phyloP scores from a whole-genome alignment of 2,329 filamentous ascomycete genomes.

The Cryphonectria nitschkei region DNA sequence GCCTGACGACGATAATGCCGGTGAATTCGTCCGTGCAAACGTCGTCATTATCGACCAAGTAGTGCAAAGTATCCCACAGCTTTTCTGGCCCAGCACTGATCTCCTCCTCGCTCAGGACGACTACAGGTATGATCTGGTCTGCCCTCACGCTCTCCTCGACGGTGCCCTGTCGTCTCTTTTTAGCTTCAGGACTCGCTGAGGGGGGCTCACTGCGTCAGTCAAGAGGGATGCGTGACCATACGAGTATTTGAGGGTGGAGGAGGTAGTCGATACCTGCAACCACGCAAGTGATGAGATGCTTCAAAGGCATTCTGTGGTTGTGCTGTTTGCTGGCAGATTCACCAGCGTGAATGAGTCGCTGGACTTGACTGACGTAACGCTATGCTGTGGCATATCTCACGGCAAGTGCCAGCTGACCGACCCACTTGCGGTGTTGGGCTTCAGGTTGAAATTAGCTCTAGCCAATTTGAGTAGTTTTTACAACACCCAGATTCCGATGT shows the following conservation, averaged over 20 bases:
- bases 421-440: background rate
- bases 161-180: conserved; percentile 38
- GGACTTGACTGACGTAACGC: background rate
- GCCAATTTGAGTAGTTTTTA: background rate
- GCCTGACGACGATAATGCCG: conserved; percentile 45
- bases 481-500: background rate
- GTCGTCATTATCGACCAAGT: conserved; percentile 43
- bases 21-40: conserved; percentile 46
- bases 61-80: conserved; percentile 40
- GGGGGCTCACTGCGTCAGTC: background rate
- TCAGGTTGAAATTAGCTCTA: background rate
- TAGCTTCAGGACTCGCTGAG: conserved; percentile 9
- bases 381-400: background rate
- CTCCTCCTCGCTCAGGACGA: conserved; percentile 44
- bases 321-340: conserved; percentile 15
- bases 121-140: conserved; percentile 46
- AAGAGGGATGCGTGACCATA: conserved; percentile 25
- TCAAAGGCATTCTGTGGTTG: conserved; percentile 25
- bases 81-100: conserved; percentile 38
- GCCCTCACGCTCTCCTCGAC: conserved; percentile 48
- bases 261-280: conserved; percentile 45
- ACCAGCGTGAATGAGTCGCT: background rate
- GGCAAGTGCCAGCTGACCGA: background rate
- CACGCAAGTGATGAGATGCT: conserved; percentile 35
- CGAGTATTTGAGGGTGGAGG: conserved; percentile 44